A percentile compares a stretch with the other conserved stretches of the same genome.
phyloP scores from a whole-genome alignment of 192 early-diverging fungal species.

The Cetraspora pellucida region DNA sequence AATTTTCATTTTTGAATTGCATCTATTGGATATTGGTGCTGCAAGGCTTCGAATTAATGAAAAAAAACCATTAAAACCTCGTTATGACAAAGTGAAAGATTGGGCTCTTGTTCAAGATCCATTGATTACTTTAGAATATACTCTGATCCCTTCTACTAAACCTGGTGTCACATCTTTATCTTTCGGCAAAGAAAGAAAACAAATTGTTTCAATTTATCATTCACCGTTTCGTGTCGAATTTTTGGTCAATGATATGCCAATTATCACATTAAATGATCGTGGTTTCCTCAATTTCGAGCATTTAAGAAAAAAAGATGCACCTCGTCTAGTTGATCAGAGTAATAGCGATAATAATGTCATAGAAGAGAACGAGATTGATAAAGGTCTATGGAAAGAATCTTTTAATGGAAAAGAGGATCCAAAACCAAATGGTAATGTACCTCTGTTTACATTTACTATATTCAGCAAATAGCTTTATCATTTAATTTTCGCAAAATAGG shows the following conservation, averaged over 20 bases:
- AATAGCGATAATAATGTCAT: slow-evolving; percentile 33
- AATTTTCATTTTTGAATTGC: slow-evolving; percentile 51
- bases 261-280: slow-evolving; percentile 79
- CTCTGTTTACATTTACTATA: too few species aligned
- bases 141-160: slow-evolving; percentile 27
- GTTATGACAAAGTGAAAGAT: slow-evolving; percentile 69
- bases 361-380: slow-evolving; percentile 51
- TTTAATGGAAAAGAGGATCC: slow-evolving; percentile 86
- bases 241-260: slow-evolving; percentile 52
- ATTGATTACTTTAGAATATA: slow-evolving; percentile 26
- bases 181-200: slow-evolving; percentile 46
- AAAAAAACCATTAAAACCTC: slow-evolving; percentile 62
- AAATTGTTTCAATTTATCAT: slow-evolving; percentile 53
- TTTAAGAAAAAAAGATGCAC: slow-evolving; percentile 55
- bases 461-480: background rate
- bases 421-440: slow-evolving; percentile 82
- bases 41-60: slow-evolving; percentile 69
- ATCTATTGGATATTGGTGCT: slow-evolving; percentile 58
- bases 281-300: slow-evolving; percentile 88
- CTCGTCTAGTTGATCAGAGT: slow-evolving; percentile 50
- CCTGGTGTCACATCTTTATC: slow-evolving; percentile 42
- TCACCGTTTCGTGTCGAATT: slow-evolving; percentile 68
- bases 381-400: slow-evolving; percentile 81
- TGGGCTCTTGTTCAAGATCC: slow-evolving; percentile 56
- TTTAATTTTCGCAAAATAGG: slow-evolving; percentile 50